phyloP scores from a whole-genome alignment of 768 basidiomycete species.

The Trametes coccinea region DNA sequence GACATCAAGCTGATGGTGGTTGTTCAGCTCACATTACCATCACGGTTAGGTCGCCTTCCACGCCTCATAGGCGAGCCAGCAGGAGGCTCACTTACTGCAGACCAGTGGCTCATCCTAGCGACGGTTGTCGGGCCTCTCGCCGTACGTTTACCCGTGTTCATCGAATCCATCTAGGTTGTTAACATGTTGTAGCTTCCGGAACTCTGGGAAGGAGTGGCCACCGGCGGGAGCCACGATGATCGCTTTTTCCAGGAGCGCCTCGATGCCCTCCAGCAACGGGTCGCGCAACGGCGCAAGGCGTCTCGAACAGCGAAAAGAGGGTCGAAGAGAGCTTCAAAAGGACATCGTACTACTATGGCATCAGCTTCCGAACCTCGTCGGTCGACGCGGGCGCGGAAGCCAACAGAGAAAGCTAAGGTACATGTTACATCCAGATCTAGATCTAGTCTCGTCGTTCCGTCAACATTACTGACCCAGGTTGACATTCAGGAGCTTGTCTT shows the following conservation, averaged over 20 bases:
- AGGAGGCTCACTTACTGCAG: slow-evolving; percentile 14
- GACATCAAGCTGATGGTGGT: slow-evolving; percentile 4
- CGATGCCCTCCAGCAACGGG: not conserved
- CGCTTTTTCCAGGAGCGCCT: not conserved
- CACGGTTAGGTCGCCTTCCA: slow-evolving; percentile 26
- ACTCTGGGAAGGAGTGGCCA: not conserved
- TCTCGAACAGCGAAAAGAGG: not conserved
- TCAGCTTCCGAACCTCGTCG: not conserved
- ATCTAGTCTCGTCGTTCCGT: not conserved
- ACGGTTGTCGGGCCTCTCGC: slow-evolving; percentile 33
- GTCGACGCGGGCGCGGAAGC: not conserved
- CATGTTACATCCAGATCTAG: not conserved
- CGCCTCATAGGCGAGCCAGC: slow-evolving; percentile 11
- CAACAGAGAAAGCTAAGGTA: slow-evolving; percentile 1
- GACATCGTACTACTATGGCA: not conserved
- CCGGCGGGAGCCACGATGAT: not conserved
- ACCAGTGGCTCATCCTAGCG: slow-evolving; percentile 31
- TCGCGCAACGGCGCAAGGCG: not conserved
- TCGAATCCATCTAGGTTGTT: too few species aligned
- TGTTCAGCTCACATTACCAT: slow-evolving; percentile 31
- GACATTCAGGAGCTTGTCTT: slow-evolving; percentile 3
- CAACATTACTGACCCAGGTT: not conserved
- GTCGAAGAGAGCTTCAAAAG: not conserved
- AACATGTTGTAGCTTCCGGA: not conserved
- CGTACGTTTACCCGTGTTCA: slow-evolving; percentile 20